Base-by-base conservation (phyloP, 352 stramenopile species). In the Globisporangium acanthophoron region DNA sequence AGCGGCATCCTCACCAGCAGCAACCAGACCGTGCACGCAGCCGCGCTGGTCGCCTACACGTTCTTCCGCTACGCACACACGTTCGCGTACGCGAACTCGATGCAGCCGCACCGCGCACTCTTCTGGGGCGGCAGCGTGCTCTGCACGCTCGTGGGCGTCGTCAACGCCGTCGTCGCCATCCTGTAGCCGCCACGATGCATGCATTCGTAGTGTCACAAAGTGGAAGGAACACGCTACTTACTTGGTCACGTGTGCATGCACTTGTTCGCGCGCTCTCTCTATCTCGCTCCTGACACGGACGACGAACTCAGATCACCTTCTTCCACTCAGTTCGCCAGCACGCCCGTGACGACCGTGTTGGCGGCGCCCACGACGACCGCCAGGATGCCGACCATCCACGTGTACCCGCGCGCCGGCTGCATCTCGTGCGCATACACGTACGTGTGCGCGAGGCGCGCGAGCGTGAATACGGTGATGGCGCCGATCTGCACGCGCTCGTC, bases 391-490 rank as follows among this genome's bases (percentile, higher is more conserved):
- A 64, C 18, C 39, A 49, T 51, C 71, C 71, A 80, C n/a, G 54
- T 50, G 24, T 68, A 39, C 0, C 58, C 65, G 31, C 74, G 74
- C 31, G 71, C 61, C 13, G 74, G 74, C 56, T 84, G 74, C 49
- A 78, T 59, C 57, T 61, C 37, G 27, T 77, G 44, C 57, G 71
- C 74, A 56, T 80, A 84, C 33, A 55, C 66, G 58, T 65, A 68
- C 64, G 74, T 73, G 68, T 80, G 71, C 16, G 53, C 12, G 48
- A 67, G 57, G 20, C 74, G 71, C 43, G 54, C 52, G 45, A 65
- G 13, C 24, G 74, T 84, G 65, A 72, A 84, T 5, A 58, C 44
- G 5, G 58, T 49, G 46, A 80, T 67, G 20, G 66, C 52, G n/a
- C 20, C 56, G 15, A 56, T 59, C 8, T 71, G 60, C 56, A 66